A percentile compares a stretch with the other conserved stretches of the same genome.
These are phyloP conservation scores for Clitopilus hobsonii DNA, from an alignment of 768 basidiomycete species.

Conservation along the genomic window DNA sequence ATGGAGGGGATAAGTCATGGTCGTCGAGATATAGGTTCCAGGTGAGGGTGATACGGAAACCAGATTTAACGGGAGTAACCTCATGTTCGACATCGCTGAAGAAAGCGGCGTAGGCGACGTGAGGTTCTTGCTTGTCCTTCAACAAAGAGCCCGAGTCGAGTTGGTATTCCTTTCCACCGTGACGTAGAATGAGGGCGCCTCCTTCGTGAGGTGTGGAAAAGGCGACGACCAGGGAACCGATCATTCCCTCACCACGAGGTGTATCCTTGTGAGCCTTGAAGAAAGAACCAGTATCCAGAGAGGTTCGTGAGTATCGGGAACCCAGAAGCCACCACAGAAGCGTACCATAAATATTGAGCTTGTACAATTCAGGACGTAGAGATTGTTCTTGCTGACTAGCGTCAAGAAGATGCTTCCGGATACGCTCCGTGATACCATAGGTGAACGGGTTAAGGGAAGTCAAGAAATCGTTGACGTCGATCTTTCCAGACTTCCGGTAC, in stretches of 20 bases:
- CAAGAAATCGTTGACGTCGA: constrained; percentile 31
- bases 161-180: constrained; percentile 23
- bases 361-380: constrained; percentile 27
- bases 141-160: constrained; percentile 28
- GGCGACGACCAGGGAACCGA: constrained; percentile 49
- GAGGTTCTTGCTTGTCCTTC: neutral
- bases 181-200: constrained; percentile 35
- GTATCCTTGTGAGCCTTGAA: constrained; percentile 51
- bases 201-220: constrained; percentile 43
- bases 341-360: constrained; percentile 35
- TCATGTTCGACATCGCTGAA: constrained; percentile 43
- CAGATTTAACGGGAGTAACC: constrained; percentile 33
- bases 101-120: constrained; percentile 31
- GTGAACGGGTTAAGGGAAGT: constrained; percentile 20
- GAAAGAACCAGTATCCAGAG: constrained; percentile 36
- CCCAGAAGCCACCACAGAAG: neutral
- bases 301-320: neutral
- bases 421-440: constrained; percentile 9
- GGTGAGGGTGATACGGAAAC: constrained; percentile 39
- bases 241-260: constrained; percentile 36
- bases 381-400: constrained; percentile 2
- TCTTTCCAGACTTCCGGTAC: constrained; percentile 42
- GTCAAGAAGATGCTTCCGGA: neutral
- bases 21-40: constrained; percentile 31
- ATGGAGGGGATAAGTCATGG: neutral